Evolutionary conservation across 1,284 basidiomycete genomes (phyloP).

Genomic region (Cystobasidium slooffiae): DNA sequence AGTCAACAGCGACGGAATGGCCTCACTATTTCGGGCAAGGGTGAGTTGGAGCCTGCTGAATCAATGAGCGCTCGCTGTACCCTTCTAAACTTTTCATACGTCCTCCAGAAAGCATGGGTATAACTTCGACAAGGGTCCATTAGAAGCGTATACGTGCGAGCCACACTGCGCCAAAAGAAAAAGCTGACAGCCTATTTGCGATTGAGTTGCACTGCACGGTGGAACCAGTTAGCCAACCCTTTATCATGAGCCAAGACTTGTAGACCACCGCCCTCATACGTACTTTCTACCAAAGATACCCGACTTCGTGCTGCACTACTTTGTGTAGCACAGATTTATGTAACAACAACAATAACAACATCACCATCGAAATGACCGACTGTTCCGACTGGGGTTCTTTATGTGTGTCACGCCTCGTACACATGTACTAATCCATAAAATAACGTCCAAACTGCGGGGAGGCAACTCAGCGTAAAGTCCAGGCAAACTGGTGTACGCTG

Average conservation of each 20-base stretch:
- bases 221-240: too few species aligned
- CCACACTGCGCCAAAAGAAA: neutral
- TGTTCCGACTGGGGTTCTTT: too few species aligned
- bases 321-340: too few species aligned
- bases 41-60: neutral
- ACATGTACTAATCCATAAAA: slow-evolving; percentile 42
- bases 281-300: too few species aligned
- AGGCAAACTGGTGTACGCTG: neutral
- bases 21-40: neutral
- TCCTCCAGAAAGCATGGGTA: neutral
- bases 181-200: neutral
- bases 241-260: too few species aligned
- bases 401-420: slow-evolving; percentile 27
- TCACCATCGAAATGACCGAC: too few species aligned
- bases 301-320: too few species aligned
- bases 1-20: slow-evolving; percentile 7
- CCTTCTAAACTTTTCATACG: neutral
- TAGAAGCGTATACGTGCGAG: neutral
- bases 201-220: too few species aligned
- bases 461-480: neutral
- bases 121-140: neutral
- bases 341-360: neutral
- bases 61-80: too few species aligned
- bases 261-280: too few species aligned
- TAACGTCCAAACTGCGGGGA: slow-evolving; percentile 34